A percentile compares a stretch with the other conserved stretches of the same genome.
These are phyloP conservation scores for Penicillium sumatraense DNA, from an alignment of 2,329 filamentous ascomycete genomes.

Conservation along the genomic window DNA sequence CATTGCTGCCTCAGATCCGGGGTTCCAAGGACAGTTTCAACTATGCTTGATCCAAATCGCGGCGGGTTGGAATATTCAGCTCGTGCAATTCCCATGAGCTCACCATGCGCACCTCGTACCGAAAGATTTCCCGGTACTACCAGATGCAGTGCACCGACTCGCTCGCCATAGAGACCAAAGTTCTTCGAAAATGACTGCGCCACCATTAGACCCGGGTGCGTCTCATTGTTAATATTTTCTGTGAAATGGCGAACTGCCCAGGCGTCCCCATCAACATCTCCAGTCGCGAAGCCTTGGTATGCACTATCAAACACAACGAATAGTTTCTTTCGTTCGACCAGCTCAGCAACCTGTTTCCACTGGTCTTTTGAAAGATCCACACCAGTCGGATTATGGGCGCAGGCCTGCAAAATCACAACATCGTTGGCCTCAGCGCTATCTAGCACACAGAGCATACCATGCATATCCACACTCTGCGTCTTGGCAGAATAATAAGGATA, in stretches of 20 bases:
- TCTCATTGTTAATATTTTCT: slow-evolving; percentile 7
- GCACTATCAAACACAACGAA: slow-evolving; percentile 94
- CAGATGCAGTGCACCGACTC: slow-evolving; percentile 81
- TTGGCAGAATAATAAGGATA: slow-evolving; percentile 85
- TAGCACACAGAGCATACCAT: slow-evolving; percentile 67
- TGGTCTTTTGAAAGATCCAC: slow-evolving; percentile 83
- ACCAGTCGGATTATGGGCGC: slow-evolving; percentile 94
- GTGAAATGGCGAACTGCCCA: slow-evolving; percentile 85
- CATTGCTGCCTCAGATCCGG: slow-evolving; percentile 31
- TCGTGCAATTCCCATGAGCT: slow-evolving; percentile 25
- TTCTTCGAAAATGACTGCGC: slow-evolving; percentile 60
- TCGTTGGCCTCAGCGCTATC: slow-evolving; percentile 71
- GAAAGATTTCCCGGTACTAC: slow-evolving; percentile 12
- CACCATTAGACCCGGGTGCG: slow-evolving; percentile 43
- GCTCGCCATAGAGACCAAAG: slow-evolving; percentile 83
- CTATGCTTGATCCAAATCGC: slow-evolving; percentile 36
- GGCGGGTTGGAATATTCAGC: slow-evolving; percentile 35
- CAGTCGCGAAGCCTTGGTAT: slow-evolving; percentile 92
- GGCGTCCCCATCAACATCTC: slow-evolving; percentile 76
- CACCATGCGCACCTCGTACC: slow-evolving; percentile 5
- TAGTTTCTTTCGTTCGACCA: slow-evolving; percentile 74
- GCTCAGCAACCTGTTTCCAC: slow-evolving; percentile 77
- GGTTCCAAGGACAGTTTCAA: slow-evolving; percentile 31
- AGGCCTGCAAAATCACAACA: slow-evolving; percentile 85
- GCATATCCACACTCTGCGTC: slow-evolving; percentile 28